Evolutionary conservation across 1,284 basidiomycete genomes (phyloP).

Genomic region (Ganoderma boninense): DNA sequence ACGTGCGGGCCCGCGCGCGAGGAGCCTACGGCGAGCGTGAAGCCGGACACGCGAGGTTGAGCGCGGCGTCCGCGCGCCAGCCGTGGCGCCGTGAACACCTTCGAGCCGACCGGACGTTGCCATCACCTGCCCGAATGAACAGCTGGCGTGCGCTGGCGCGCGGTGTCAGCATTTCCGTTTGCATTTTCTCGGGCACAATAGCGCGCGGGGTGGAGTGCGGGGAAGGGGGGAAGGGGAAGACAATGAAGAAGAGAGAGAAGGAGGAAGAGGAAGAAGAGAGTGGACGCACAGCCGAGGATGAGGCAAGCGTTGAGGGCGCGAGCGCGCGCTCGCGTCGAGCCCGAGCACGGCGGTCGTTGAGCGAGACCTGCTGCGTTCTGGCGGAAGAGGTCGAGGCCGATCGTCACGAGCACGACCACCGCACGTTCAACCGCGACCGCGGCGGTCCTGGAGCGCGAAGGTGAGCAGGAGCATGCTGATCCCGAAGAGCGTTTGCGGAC

Average conservation of each 20-base stretch:
- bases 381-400: constrained; percentile 56
- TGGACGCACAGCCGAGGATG: constrained; percentile 49
- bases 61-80: constrained; percentile 57
- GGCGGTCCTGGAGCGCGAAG: constrained; percentile 51
- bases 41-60: constrained; percentile 56
- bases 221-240: too few species aligned
- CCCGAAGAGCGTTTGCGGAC: constrained; percentile 53
- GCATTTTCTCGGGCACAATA: too few species aligned
- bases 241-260: constrained; percentile 1
- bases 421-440: constrained; percentile 56
- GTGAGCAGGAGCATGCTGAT: constrained; percentile 44
- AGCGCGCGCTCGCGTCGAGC: constrained; percentile 48
- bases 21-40: constrained; percentile 48
- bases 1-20: constrained; percentile 55
- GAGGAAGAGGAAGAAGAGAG: not conserved
- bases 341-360: constrained; percentile 52
- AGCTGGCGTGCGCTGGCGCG: not conserved
- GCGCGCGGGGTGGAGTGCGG: too few species aligned
- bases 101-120: constrained; percentile 62
- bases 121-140: constrained; percentile 51
- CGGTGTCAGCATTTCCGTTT: not conserved
- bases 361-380: constrained; percentile 55
- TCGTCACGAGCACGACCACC: constrained; percentile 53
- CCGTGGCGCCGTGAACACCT: constrained; percentile 59
- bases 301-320: constrained; percentile 61